Evolutionary conservation across 2,329 filamentous ascomycete species (phyloP).

Genomic region (Teratosphaeria pseudoeucalypti): DNA sequence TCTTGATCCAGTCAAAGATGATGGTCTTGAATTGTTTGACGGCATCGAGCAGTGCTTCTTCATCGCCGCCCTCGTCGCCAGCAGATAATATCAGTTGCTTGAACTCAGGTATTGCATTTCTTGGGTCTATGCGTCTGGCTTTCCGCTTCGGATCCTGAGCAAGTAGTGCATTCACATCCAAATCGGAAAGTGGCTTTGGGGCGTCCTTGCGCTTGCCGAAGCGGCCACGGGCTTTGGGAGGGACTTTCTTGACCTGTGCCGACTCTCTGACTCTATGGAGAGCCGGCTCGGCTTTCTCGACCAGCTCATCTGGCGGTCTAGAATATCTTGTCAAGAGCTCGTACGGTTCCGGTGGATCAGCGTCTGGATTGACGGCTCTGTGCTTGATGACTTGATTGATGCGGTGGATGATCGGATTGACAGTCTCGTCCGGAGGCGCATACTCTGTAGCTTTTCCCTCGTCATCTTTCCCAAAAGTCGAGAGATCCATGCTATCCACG

Average conservation of each 20-base stretch:
- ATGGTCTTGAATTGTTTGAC: slow-evolving; percentile 65
- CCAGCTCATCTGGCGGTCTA: slow-evolving; percentile 56
- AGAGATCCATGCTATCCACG: slow-evolving; percentile 87
- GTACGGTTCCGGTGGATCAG: slow-evolving; percentile 51
- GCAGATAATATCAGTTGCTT: slow-evolving; percentile 61
- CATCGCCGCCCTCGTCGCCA: slow-evolving; percentile 44
- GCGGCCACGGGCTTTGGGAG: slow-evolving; percentile 41
- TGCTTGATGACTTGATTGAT: slow-evolving; percentile 76
- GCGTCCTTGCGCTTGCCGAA: slow-evolving; percentile 47
- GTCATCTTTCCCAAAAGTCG: slow-evolving; percentile 59
- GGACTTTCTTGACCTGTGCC: slow-evolving; percentile 68
- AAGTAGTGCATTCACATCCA: slow-evolving; percentile 78
- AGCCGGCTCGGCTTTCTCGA: slow-evolving; percentile 46
- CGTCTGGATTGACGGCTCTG: slow-evolving; percentile 64
- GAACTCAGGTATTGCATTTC: slow-evolving; percentile 84
- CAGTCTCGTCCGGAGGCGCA: slow-evolving; percentile 68
- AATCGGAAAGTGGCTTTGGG: slow-evolving; percentile 76
- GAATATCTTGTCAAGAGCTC: slow-evolving; percentile 63
- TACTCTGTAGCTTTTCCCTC: slow-evolving; percentile 60
- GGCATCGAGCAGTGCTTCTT: slow-evolving; percentile 40
- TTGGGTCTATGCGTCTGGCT: slow-evolving; percentile 46
- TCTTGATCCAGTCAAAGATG: slow-evolving; percentile 55
- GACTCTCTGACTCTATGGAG: slow-evolving; percentile 56
- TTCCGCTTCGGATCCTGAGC: slow-evolving; percentile 39
- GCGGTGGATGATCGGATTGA: slow-evolving; percentile 76